Conservation (phyloP, 495 filamentous ascomycete species). For the Penicillium robsamsonii region DNA sequence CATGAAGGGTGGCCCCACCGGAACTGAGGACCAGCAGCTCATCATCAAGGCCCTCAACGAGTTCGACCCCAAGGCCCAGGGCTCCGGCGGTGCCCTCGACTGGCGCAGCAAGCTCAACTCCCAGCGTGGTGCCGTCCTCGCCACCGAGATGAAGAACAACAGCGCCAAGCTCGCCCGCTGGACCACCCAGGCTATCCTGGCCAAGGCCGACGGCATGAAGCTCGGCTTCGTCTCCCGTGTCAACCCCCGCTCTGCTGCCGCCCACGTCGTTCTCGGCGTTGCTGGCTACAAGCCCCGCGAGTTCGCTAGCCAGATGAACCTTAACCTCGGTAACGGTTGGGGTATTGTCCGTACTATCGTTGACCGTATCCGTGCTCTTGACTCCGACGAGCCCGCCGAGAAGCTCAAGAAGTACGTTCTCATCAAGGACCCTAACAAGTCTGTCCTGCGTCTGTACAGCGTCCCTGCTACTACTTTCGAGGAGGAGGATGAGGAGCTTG, state of each 20-base stretch:
- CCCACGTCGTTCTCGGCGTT: slow-evolving; percentile 92
- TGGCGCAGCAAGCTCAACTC: slow-evolving; percentile 91
- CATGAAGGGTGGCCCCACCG: slow-evolving; percentile 83
- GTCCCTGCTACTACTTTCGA: slow-evolving; percentile 87
- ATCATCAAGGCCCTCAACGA: slow-evolving; percentile 97
- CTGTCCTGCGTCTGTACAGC: slow-evolving; percentile 86
- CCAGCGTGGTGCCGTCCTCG: slow-evolving; percentile 92
- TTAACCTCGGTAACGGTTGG: slow-evolving; percentile 96
- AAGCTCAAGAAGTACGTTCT: slow-evolving; percentile 64
- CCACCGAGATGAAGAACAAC: slow-evolving; percentile 99
- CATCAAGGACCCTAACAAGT: slow-evolving; percentile 92
- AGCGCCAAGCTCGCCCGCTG: slow-evolving; percentile 94
- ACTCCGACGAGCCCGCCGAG: slow-evolving; percentile 69
- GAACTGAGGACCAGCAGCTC: slow-evolving; percentile 82
- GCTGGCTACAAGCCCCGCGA: slow-evolving; percentile 96
- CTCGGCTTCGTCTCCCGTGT: slow-evolving; percentile 95
- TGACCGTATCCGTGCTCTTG: slow-evolving; percentile 66
- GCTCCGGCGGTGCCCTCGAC: slow-evolving; percentile 88
- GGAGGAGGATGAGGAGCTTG: slow-evolving; percentile 63
- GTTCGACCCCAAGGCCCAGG: slow-evolving; percentile 96
- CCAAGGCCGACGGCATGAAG: slow-evolving; percentile 96
- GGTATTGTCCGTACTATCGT: slow-evolving; percentile 96
- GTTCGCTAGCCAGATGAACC: slow-evolving; percentile 96
- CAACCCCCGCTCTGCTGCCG: slow-evolving; percentile 83
- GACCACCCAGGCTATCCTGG: slow-evolving; percentile 93